Conservation (phyloP, 805 yeast species). For the Candida germanica region DNA sequence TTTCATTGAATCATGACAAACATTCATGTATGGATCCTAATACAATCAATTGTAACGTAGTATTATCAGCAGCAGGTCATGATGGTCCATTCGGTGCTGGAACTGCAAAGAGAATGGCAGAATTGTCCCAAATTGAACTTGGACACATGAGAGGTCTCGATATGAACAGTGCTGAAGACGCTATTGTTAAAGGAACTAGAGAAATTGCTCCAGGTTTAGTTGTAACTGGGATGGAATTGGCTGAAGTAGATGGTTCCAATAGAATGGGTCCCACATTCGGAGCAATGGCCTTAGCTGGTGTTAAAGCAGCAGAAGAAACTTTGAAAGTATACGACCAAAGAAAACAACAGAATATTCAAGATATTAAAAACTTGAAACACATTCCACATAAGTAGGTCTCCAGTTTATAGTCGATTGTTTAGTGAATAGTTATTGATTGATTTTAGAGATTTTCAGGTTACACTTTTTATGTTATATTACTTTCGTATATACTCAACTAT, state of each 20-base stretch:
- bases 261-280: constrained; percentile 87
- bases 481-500: too few species aligned
- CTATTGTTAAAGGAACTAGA: constrained; percentile 65
- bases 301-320: constrained; percentile 67
- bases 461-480: too few species aligned
- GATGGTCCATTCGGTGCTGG: constrained; percentile 85
- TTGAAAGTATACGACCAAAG: constrained; percentile 32
- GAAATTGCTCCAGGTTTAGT: constrained; percentile 65
- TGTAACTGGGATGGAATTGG: constrained; percentile 75
- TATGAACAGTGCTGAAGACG: constrained; percentile 76
- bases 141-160: constrained; percentile 77
- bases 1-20: constrained; percentile 68
- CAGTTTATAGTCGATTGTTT: too few species aligned
- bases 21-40: constrained; percentile 84
- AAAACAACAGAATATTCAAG: constrained; percentile 11
- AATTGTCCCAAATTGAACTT: constrained; percentile 32
- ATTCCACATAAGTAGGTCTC: constrained; percentile 3
- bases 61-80: constrained; percentile 74
- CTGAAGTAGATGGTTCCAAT: constrained; percentile 73
- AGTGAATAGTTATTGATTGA: too few species aligned
- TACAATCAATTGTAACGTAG: constrained; percentile 63
- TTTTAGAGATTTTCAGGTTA: too few species aligned
- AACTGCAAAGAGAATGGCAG: constrained; percentile 60
- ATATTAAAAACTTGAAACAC: constrained; percentile 10
- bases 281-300: constrained; percentile 77